These are phyloP conservation scores for Ganoderma lucidum DNA, from an alignment of 1,284 basidiomycete species.

Conservation along the genomic window DNA sequence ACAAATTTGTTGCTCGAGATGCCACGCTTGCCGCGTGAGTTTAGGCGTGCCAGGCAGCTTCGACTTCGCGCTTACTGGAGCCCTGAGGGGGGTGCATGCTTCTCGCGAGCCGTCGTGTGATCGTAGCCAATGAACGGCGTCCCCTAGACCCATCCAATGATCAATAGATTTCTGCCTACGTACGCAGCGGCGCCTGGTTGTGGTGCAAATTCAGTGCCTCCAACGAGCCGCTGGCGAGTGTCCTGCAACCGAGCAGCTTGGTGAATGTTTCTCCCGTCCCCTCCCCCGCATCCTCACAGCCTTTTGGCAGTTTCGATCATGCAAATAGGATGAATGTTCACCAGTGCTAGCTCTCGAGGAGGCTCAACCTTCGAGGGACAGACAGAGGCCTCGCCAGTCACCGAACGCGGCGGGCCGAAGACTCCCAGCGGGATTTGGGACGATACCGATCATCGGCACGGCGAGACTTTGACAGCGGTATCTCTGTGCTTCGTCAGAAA, in stretches of 20 bases:
- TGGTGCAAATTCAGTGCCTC: background rate
- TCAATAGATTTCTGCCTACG: background rate
- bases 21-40: constrained; percentile 19
- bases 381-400: background rate
- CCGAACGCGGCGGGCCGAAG: background rate
- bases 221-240: background rate
- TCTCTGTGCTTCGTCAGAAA: background rate
- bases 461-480: background rate
- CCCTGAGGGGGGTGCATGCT: background rate
- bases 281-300: background rate
- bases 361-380: background rate
- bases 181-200: background rate
- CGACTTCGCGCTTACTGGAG: background rate
- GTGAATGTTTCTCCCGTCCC: background rate
- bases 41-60: background rate
- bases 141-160: background rate
- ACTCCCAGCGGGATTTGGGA: background rate
- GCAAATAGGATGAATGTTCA: background rate
- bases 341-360: background rate
- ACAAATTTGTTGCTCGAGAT: constrained; percentile 12
- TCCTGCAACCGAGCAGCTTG: no score
- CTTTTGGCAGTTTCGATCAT: background rate
- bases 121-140: background rate
- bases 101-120: constrained; percentile 5
- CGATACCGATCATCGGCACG: background rate